These are phyloP conservation scores for Rhizophagus clarus DNA, from an alignment of 192 early-diverging fungal genomes.

Conservation along the genomic window DNA sequence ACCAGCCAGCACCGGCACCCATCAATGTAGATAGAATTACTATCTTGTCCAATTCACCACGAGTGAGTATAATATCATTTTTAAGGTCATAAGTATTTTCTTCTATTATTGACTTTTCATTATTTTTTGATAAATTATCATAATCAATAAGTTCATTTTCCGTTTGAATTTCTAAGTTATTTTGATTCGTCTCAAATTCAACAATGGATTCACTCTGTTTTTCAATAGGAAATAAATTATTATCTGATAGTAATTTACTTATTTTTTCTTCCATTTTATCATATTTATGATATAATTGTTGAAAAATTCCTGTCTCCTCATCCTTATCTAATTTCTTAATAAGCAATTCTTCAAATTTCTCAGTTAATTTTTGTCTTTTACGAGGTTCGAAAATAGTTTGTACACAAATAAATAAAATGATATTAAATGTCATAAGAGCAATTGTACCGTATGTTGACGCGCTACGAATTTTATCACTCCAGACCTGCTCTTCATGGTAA, in stretches of 20 bases:
- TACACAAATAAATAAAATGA: slow-evolving; percentile 66
- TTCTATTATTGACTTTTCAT: not conserved
- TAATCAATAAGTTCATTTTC: not conserved
- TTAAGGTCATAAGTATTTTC: not conserved
- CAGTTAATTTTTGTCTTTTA: slow-evolving; percentile 65
- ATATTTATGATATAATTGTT: not conserved
- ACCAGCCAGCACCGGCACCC: not conserved
- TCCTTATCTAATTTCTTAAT: not conserved
- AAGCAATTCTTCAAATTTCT: slow-evolving; percentile 60
- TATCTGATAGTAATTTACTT: not conserved
- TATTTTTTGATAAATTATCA: too few relatives aligned
- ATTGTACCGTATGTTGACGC: slow-evolving; percentile 76
- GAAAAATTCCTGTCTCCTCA: not conserved
- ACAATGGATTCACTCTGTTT: not conserved
- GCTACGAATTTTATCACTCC: slow-evolving; percentile 84
- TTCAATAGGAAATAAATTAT: not conserved
- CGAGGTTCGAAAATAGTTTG: slow-evolving; percentile 76
- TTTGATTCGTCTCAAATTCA: not conserved
- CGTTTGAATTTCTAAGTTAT: not conserved
- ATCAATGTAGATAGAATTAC: not conserved
- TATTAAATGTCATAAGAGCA: slow-evolving; percentile 69
- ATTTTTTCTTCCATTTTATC: not conserved
- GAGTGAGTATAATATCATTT: not conserved
- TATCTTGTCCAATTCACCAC: not conserved
- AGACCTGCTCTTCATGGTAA: slow-evolving; percentile 84